Conservation (phyloP, 2,329 filamentous ascomycete genomes). For the Stagonosporopsis tanaceti region DNA sequence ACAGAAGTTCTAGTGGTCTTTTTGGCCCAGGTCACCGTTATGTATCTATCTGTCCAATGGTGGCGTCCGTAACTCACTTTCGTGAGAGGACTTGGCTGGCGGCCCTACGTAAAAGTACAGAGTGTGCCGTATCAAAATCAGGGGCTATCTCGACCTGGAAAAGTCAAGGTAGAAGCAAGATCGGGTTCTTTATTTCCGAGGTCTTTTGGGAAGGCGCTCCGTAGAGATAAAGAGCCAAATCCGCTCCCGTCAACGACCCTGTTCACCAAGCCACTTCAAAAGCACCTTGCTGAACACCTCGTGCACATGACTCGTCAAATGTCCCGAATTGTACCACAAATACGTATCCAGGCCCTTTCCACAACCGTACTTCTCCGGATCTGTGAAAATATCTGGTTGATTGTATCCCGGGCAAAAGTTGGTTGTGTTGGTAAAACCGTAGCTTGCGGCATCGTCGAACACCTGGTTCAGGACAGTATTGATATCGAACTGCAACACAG, state of each 20-base stretch:
- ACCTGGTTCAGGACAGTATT: constrained; percentile 54
- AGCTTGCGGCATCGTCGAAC: constrained; percentile 52
- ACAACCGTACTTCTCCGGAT: constrained; percentile 58
- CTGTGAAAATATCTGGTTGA: constrained; percentile 54
- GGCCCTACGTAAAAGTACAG: too few species aligned
- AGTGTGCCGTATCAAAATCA: too few species aligned
- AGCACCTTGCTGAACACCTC: constrained; percentile 45
- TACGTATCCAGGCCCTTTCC: constrained; percentile 52
- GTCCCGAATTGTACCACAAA: constrained; percentile 60
- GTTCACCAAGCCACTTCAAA: constrained; percentile 27
- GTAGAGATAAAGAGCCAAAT: background rate
- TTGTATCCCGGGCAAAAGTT: constrained; percentile 56
- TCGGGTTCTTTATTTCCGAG: too few species aligned
- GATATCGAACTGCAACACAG: constrained; percentile 56
- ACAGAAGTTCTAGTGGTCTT: too few species aligned
- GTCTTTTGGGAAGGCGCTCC: too few species aligned
- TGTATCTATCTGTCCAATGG: too few species aligned
- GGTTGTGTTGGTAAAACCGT: constrained; percentile 58
- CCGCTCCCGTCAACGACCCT: constrained; percentile 4
- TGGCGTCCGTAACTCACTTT: too few species aligned
- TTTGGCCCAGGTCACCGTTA: too few species aligned
- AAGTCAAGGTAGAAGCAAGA: too few species aligned
- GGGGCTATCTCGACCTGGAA: too few species aligned
- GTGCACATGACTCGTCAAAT: constrained; percentile 56
- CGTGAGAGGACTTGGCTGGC: too few species aligned